Conservation (phyloP, 2,329 filamentous ascomycete genomes). For the Nemania abortiva region DNA sequence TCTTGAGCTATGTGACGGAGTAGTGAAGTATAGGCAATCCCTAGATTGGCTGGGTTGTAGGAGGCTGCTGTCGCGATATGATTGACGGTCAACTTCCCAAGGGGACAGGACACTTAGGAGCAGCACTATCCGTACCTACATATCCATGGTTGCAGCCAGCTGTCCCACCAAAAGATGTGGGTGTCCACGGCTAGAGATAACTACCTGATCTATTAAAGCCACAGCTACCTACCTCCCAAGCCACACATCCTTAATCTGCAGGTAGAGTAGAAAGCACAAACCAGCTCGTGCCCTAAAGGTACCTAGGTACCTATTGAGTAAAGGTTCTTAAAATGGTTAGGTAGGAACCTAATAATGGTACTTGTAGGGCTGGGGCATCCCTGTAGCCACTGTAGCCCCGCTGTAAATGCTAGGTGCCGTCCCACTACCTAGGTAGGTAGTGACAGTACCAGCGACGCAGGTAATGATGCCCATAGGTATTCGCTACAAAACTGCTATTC, state of each 20-base stretch:
- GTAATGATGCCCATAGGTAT: conserved; percentile 13
- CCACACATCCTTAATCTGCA: background rate
- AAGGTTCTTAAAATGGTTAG: too few relatives aligned
- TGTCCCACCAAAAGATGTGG: conserved; percentile 38
- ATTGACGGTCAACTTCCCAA: conserved; percentile 11
- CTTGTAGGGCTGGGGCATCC: background rate
- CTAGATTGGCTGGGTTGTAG: conserved; percentile 15
- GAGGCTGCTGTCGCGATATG: conserved; percentile 21
- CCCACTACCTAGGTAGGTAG: background rate
- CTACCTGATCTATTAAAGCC: background rate
- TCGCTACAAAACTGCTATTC: background rate
- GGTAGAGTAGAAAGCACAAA: too few relatives aligned
- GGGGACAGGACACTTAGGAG: background rate
- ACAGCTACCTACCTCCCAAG: background rate
- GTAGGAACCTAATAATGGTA: too few relatives aligned
- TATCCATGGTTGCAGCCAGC: conserved; percentile 22
- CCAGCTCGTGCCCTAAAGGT: too few relatives aligned
- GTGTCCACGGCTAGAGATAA: background rate
- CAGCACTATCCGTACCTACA: conserved; percentile 7
- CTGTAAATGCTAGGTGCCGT: background rate
- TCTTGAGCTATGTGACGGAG: conserved; percentile 35
- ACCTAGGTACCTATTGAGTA: too few relatives aligned
- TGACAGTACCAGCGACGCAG: background rate
- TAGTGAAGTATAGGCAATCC: conserved; percentile 5
- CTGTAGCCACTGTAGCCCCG: background rate